Evolutionary conservation across 192 early-diverging fungal genomes (phyloP).

Genomic region (Pilobolus umbonatus): DNA sequence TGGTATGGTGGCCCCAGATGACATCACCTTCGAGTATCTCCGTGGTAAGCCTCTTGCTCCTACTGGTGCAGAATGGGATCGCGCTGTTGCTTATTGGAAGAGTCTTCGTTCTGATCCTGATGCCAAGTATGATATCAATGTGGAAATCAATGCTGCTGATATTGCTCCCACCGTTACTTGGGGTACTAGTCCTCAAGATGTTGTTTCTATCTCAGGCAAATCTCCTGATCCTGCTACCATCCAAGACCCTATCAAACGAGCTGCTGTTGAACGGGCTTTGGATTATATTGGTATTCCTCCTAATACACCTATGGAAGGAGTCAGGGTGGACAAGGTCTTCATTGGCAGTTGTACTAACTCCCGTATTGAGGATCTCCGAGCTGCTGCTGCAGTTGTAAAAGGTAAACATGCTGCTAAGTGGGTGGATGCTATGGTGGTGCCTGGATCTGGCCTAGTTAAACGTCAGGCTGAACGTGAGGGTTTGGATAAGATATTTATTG

Average conservation of each 20-base stretch:
- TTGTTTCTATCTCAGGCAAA: constrained; percentile 53
- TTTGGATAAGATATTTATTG: constrained; percentile 59
- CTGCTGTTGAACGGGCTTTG: constrained; percentile 50
- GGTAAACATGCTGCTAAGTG: constrained; percentile 55
- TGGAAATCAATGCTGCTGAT: constrained; percentile 51
- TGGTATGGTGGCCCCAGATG: constrained; percentile 69
- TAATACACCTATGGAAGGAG: constrained; percentile 49
- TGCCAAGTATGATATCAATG: constrained; percentile 59
- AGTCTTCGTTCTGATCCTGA: constrained; percentile 53
- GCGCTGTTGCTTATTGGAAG: constrained; percentile 58
- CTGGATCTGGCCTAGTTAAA: constrained; percentile 70
- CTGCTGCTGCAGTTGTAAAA: constrained; percentile 53
- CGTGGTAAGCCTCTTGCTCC: constrained; percentile 58
- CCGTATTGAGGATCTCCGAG: constrained; percentile 67
- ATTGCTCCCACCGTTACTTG: constrained; percentile 63
- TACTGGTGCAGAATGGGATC: constrained; percentile 53
- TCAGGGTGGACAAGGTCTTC: constrained; percentile 67
- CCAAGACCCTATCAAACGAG: constrained; percentile 37
- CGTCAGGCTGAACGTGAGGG: constrained; percentile 67
- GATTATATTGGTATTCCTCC: constrained; percentile 62
- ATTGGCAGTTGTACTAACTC: constrained; percentile 74
- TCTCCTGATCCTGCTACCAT: constrained; percentile 54
- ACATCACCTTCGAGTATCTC: constrained; percentile 65
- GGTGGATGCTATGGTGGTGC: constrained; percentile 67
- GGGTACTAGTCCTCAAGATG: constrained; percentile 68